Percentiles rank a stretch among this genome's conserved stretches.
These are phyloP conservation scores for Malus hybrid DNA, from an alignment of 331 rosid genomes.

Conservation along the genomic window DNA sequence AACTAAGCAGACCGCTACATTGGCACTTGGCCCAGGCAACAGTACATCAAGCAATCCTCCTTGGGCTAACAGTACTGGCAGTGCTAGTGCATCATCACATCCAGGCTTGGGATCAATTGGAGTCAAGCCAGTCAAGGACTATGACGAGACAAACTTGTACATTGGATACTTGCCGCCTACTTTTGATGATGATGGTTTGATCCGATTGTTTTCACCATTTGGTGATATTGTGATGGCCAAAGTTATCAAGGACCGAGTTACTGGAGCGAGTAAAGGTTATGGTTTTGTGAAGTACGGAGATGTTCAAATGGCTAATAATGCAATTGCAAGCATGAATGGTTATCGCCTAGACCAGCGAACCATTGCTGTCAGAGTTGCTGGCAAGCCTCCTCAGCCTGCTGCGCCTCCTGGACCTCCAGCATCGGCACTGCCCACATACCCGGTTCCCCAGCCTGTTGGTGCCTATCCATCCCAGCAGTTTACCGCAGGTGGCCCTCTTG, in stretches of 20 bases:
- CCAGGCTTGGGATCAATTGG: conserved; percentile 65
- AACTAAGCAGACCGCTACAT: conserved; percentile 48
- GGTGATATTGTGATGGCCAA: conserved; percentile 98
- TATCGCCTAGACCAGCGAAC: conserved; percentile 86
- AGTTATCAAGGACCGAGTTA: conserved; percentile 77
- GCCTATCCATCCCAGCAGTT: conserved; percentile 92
- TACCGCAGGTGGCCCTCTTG: conserved; percentile 64
- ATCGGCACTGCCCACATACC: conserved; percentile 62
- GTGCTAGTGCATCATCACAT: conserved; percentile 34
- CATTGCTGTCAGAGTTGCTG: conserved; percentile 95
- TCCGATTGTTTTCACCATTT: conserved; percentile 75
- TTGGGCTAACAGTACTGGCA: conserved; percentile 63
- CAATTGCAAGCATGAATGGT: conserved; percentile 82
- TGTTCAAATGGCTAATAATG: conserved; percentile 85
- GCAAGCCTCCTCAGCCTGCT: conserved; percentile 92
- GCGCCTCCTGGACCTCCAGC: conserved; percentile 86
- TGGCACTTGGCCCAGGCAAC: conserved; percentile 78
- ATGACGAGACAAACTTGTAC: conserved; percentile 88
- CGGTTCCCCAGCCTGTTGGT: conserved; percentile 59
- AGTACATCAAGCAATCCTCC: conserved; percentile 75
- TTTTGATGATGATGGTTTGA: conserved; percentile 81
- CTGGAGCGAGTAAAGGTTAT: conserved; percentile 89
- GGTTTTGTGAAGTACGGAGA: conserved; percentile 94
- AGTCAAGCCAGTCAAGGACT: conserved; percentile 64
- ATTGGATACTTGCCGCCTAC: conserved; percentile 94